Evolutionary conservation across 352 stramenopile genomes (phyloP).

Genomic region (Aphanomyces stellatus): DNA sequence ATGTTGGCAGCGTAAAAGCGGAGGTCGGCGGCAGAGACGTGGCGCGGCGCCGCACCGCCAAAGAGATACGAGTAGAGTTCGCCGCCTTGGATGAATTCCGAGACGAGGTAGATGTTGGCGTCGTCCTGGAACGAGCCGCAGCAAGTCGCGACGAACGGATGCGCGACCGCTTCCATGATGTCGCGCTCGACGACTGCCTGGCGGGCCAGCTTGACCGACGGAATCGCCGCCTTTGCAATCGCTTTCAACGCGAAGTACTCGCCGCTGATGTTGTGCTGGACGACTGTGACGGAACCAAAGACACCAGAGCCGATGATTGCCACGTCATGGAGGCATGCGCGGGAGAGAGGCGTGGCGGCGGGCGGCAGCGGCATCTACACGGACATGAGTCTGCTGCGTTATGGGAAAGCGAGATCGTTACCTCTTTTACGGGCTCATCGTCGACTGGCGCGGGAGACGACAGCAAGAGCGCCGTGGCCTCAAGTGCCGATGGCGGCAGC

Average conservation of each 20-base stretch:
- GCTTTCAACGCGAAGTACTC: neutral
- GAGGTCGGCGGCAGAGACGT: conserved; percentile 14
- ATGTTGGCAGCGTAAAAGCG: conserved; percentile 84
- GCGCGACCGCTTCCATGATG: neutral
- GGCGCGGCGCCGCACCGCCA: neutral
- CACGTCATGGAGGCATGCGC: neutral
- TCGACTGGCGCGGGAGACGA: neutral
- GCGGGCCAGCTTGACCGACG: neutral
- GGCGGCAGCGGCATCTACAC: neutral
- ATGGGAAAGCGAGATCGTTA: no score
- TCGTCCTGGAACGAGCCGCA: conserved; percentile 14
- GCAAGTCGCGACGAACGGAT: conserved; percentile 7
- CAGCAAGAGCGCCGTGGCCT: no score
- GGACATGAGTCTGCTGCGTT: neutral
- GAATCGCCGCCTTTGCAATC: neutral
- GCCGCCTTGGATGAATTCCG: conserved; percentile 12
- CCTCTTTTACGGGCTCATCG: neutral
- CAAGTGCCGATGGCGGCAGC: no score
- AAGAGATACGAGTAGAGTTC: conserved; percentile 10
- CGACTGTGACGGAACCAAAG: conserved; percentile 4
- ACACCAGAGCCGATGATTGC: neutral
- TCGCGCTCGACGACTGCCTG: conserved; percentile 7
- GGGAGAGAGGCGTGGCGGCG: neutral
- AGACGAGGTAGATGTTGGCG: neutral
- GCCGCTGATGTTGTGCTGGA: neutral